phyloP scores from a whole-genome alignment of 2,329 filamentous ascomycete species.

The Escovopsis sp. region DNA sequence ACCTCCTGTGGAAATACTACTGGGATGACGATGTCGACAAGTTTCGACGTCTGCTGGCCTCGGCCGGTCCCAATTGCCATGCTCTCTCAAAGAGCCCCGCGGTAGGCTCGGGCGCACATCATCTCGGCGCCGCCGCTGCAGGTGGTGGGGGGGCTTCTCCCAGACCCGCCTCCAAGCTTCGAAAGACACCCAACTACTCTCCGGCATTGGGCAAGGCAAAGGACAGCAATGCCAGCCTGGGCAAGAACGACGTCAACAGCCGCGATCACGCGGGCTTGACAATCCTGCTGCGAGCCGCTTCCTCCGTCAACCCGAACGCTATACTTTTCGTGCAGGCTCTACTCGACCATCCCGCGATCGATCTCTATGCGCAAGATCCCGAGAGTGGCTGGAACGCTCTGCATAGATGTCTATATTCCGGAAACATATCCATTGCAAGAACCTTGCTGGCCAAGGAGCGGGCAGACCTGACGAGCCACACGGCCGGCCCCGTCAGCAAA shows the following conservation, averaged over 20 bases:
- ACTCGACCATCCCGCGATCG: constrained; percentile 66
- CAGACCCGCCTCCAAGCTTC: constrained; percentile 31
- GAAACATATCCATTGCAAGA: constrained; percentile 75
- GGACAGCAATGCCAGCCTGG: constrained; percentile 26
- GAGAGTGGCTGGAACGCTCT: constrained; percentile 96
- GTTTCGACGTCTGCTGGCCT: constrained; percentile 79
- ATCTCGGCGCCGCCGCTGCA: constrained; percentile 26
- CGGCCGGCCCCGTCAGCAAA: constrained; percentile 42
- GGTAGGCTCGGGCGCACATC: constrained; percentile 20
- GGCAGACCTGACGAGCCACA: constrained; percentile 45
- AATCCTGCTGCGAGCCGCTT: constrained; percentile 69
- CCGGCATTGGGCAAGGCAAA: constrained; percentile 29
- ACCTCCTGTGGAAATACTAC: constrained; percentile 91
- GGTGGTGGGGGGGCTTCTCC: constrained; percentile 34
- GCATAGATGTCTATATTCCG: constrained; percentile 78
- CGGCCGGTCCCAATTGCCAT: constrained; percentile 45
- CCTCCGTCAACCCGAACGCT: constrained; percentile 55
- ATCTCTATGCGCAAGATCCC: constrained; percentile 72
- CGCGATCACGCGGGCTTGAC: constrained; percentile 73
- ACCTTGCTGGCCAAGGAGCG: constrained; percentile 67
- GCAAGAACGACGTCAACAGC: constrained; percentile 62
- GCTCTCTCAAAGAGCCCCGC: constrained; percentile 38
- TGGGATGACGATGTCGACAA: constrained; percentile 95
- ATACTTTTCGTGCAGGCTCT: constrained; percentile 63
- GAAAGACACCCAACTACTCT: constrained; percentile 33